Evolutionary conservation across 495 filamentous ascomycete genomes (phyloP), one percentile per base, ranked within the genome.

Genomic region (Daldinia decipiens): DNA sequence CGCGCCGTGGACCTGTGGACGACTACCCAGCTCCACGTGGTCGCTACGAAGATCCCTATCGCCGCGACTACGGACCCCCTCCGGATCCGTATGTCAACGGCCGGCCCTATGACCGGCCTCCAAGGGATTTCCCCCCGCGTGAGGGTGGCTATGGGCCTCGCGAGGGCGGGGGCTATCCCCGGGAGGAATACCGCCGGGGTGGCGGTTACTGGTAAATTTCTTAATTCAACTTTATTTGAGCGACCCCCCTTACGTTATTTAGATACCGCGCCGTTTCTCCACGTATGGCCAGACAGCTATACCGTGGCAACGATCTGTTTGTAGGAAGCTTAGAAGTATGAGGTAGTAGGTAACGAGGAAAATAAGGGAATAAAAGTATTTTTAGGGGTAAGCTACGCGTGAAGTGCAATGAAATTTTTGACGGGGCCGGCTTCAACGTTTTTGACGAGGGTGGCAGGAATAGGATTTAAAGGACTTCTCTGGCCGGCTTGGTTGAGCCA

Each of bases 11-110:
- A 53, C 91, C 92, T 51, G 81, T 91, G 32, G 93, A 96, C 62
- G 94, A 96, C 70, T 92, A 92, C 70, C 90, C 91, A 50, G 77
- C 82, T 0, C 88, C 92, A 26, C 83, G 87, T 57, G 81, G 83
- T 39, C 83, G 84, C n/a, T 87, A 87, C 64, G 87, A 88, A n/a
- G 87, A 89, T 52, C 86, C 86, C 11, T 89, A 89, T 74, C 84
- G 86, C 54, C 84, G 88, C 66, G 87, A 87, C 59, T 88, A 88
- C 64, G 74, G 75, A 57, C 83, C 83, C 47, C 86, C 88, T 39
- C 77, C 85, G 31, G 88, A 91, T 57, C 88, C 89, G 11, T 91
- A 91, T 68, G 80, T 83, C 75, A 90, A 89, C 71, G 89, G 88
- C 38, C 86, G 87, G 52, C 83, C 84, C 1, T 89, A 89, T 59